Evolutionary conservation across 768 basidiomycete species (phyloP), one percentile per base, ranked within the genome.

Genomic region (Collybia mongolica): DNA sequence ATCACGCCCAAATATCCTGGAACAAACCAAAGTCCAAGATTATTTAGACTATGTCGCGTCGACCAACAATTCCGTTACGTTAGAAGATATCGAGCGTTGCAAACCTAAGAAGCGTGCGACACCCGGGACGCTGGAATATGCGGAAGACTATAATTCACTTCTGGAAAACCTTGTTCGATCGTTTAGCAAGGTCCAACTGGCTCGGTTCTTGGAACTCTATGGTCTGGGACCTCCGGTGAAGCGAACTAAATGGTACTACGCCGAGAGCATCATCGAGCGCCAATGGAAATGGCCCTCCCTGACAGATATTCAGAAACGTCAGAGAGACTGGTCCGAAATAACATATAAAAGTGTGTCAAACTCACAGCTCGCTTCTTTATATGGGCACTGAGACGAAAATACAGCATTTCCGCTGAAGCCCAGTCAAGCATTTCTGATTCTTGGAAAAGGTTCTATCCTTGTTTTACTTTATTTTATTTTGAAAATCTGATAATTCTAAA

Each of bases 251-350:
- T 58, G 63, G 50, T 59, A 70, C 32, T 69, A 65, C 56, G 79
- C 76, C 36, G 70, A 71, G 39, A 68, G 72, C 42, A 81, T 90
- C 53, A 74, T 90, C 22, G 82, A 88, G 62, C 67, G 76, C 51
- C 68, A 73, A 49, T 92, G 89, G 89, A 71, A 70, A 22, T 90
- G 86, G 86, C 81, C 83, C 5, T 79, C 83, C 22, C 60, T 87
- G 47, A 65, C 71, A 39, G 72, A 76, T 24, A 70, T 86, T 5
- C 72, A 77, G 58, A 76, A 74, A 58, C 66, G 74, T 46, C 72
- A 69, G 58, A 71, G 71, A 40, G 81, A 82, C 43, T 68, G 66
- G 63, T 82, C 72, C 14, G 80, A 83, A 61, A 60, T 75, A 3
- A 60, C 67, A 17, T 63, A 67, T 36, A 66, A 74, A 61, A 65